Conservation (phyloP, 257 asterid genomes). For the Avicennia marina region DNA sequence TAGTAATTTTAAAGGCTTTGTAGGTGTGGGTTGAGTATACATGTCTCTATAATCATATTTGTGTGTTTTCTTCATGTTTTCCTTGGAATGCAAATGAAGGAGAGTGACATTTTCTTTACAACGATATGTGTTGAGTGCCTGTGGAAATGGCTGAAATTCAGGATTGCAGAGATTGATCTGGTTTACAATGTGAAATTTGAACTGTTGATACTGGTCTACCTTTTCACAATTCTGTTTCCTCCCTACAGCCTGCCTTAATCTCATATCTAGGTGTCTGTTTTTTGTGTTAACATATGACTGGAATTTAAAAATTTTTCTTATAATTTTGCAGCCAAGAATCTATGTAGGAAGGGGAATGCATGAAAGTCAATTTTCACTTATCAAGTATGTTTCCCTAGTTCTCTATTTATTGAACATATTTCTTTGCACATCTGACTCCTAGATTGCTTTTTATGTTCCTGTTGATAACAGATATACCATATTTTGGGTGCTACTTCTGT, state of each 20-base stretch:
- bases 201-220: background rate
- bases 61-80: background rate
- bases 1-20: background rate
- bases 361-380: slow-evolving; percentile 85
- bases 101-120: too few species aligned
- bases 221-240: background rate
- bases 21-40: background rate
- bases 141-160: too few species aligned
- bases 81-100: too few species aligned
- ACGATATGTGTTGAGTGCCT: too few species aligned
- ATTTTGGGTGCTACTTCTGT: slow-evolving; percentile 84
- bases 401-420: slow-evolving; percentile 9
- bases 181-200: background rate
- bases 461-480: slow-evolving; percentile 68
- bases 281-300: slow-evolving; percentile 24
- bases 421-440: slow-evolving; percentile 18
- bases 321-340: slow-evolving; percentile 73
- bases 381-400: slow-evolving; percentile 54
- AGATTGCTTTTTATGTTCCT: slow-evolving; percentile 14
- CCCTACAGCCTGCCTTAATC: background rate
- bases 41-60: background rate
- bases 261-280: slow-evolving; percentile 7
- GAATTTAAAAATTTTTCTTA: slow-evolving; percentile 4
- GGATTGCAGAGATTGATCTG: background rate
- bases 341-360: slow-evolving; percentile 99